A percentile compares a stretch with the other conserved stretches of the same genome.
phyloP scores from a whole-genome alignment of 2,329 filamentous ascomycete species.

The Zymoseptoria tritici region DNA sequence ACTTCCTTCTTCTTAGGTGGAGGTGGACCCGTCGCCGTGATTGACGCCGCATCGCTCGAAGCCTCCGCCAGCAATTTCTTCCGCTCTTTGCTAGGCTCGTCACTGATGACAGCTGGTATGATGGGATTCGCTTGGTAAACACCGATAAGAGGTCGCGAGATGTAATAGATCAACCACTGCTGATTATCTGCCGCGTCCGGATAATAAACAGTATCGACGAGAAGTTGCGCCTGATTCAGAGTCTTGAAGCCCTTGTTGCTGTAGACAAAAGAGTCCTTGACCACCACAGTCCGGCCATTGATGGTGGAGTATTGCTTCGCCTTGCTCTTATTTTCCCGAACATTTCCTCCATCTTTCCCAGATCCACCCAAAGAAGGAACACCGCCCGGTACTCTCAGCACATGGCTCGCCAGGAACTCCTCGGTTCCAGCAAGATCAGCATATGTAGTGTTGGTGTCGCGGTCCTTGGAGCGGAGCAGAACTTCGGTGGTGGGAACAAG shows the following conservation, averaged over 20 bases:
- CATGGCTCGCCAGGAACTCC: conserved; percentile 95
- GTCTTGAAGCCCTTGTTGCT: conserved; percentile 99
- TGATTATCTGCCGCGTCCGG: conserved; percentile 80
- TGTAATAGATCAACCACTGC: conserved; percentile 95
- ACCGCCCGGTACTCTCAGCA: conserved; percentile 68
- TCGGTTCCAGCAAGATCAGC: conserved; percentile 79
- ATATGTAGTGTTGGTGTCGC: conserved; percentile 69
- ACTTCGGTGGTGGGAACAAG: conserved; percentile 91
- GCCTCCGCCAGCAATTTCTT: conserved; percentile 25
- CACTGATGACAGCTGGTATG: conserved; percentile 50
- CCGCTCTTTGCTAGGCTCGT: conserved; percentile 28
- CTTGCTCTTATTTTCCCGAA: conserved; percentile 84
- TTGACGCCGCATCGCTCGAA: conserved; percentile 14
- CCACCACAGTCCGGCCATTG: conserved; percentile 85
- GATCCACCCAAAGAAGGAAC: conserved; percentile 31
- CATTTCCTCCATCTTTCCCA: conserved; percentile 43
- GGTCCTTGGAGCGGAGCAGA: conserved; percentile 78
- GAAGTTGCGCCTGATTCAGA: conserved; percentile 78
- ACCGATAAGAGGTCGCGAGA: conserved; percentile 80
- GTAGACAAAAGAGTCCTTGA: conserved; percentile 88
- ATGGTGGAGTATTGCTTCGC: conserved; percentile 88
- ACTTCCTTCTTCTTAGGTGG: conserved; percentile 77
- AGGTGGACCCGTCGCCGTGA: conserved; percentile 28
- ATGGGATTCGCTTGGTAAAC: conserved; percentile 70
- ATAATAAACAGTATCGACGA: conserved; percentile 80